Conservation (phyloP, 768 basidiomycete genomes). For the Trametes cubensis region DNA sequence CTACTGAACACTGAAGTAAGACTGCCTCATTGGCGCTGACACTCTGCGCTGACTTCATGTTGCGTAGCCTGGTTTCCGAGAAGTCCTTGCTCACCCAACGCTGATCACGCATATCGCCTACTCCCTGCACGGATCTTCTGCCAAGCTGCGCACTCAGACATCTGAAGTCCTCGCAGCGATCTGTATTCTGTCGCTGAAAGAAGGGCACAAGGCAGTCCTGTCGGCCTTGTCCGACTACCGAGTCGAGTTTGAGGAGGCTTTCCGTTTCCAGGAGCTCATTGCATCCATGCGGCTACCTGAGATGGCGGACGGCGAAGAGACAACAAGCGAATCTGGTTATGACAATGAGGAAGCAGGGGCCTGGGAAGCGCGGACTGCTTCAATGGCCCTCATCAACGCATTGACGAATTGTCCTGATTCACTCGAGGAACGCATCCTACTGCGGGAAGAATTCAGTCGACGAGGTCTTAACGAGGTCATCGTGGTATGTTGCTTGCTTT, state of each 20-base stretch:
- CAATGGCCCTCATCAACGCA: constrained; percentile 80
- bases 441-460: constrained; percentile 82
- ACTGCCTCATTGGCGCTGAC: not conserved
- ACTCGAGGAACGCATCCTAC: constrained; percentile 74
- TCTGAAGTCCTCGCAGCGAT: constrained; percentile 85
- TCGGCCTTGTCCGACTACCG: constrained; percentile 82
- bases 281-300: constrained; percentile 61
- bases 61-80: constrained; percentile 69
- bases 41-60: too few species aligned
- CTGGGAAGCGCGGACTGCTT: constrained; percentile 81
- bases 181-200: constrained; percentile 68
- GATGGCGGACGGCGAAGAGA: constrained; percentile 40
- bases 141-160: constrained; percentile 68
- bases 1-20: constrained; percentile 85
- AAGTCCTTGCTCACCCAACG: constrained; percentile 62
- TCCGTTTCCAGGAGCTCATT: constrained; percentile 81
- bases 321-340: constrained; percentile 40
- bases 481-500: constrained; percentile 56
- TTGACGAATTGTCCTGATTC: constrained; percentile 74
- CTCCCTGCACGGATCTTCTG: constrained; percentile 63
- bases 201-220: constrained; percentile 76
- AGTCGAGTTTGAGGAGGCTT: constrained; percentile 66
- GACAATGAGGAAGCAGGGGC: constrained; percentile 59
- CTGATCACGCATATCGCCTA: constrained; percentile 76
- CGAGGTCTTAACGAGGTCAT: constrained; percentile 84